These are phyloP conservation scores for Yamadazyma oceani DNA, from an alignment of 1,139 yeast genomes.

Conservation along the genomic window DNA sequence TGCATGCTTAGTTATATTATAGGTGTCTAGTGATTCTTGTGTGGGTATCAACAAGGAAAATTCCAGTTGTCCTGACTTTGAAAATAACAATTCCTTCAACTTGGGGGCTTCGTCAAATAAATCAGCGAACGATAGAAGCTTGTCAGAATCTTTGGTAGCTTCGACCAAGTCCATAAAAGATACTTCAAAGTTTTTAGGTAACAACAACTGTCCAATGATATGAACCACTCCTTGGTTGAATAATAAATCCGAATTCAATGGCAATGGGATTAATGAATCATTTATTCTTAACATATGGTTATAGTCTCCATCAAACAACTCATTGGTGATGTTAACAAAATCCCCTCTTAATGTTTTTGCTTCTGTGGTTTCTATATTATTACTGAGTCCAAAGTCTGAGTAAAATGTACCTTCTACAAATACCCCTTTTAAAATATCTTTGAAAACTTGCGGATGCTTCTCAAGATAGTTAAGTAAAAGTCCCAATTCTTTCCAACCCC, in stretches of 20 bases:
- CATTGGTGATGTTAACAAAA: slow-evolving; percentile 21
- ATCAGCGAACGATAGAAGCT: slow-evolving; percentile 42
- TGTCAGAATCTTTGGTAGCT: slow-evolving; percentile 42
- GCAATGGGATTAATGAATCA: slow-evolving; percentile 27
- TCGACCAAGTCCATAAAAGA: slow-evolving; percentile 56
- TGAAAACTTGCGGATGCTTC: slow-evolving; percentile 50
- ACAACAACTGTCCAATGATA: slow-evolving; percentile 53
- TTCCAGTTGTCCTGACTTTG: slow-evolving; percentile 21
- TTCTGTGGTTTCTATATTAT: slow-evolving; percentile 19
- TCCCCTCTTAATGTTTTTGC: slow-evolving; percentile 42
- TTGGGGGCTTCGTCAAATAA: slow-evolving; percentile 43
- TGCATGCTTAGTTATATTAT: slow-evolving; percentile 49
- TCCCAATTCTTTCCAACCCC: slow-evolving; percentile 67
- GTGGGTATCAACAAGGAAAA: slow-evolving; percentile 80
- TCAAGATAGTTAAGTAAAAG: slow-evolving; percentile 62
- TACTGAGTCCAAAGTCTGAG: slow-evolving; percentile 51
- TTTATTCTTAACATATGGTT: slow-evolving; percentile 30
- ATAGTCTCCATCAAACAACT: slow-evolving; percentile 24
- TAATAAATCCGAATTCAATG: slow-evolving; percentile 62
- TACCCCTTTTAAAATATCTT: slow-evolving; percentile 53
- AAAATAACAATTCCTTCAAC: slow-evolving; percentile 20
- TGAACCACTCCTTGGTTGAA: slow-evolving; percentile 88
- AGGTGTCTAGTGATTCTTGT: slow-evolving; percentile 51
- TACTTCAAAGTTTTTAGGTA: slow-evolving; percentile 60
- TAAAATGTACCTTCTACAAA: slow-evolving; percentile 68